Evolutionary conservation across 2,329 filamentous ascomycete species (phyloP).

Genomic region (Gliomastix tumulicola): DNA sequence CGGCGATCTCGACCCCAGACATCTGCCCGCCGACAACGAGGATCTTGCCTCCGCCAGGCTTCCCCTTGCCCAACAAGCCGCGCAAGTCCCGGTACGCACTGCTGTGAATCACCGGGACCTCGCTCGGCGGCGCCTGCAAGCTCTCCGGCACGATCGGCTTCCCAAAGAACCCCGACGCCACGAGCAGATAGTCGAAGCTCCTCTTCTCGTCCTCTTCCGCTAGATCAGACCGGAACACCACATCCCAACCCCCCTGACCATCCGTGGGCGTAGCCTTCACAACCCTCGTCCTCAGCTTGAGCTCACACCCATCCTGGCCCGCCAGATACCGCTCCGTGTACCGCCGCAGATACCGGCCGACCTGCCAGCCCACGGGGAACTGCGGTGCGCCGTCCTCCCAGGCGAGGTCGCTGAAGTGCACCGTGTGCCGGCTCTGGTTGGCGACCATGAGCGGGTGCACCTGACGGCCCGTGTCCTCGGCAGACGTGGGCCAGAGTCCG

Average conservation of each 20-base stretch:
- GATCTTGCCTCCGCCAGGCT: conserved; percentile 48
- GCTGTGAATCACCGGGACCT: conserved; percentile 57
- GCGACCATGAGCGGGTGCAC: conserved; percentile 62
- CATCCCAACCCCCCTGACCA: conserved; percentile 35
- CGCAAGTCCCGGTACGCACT: conserved; percentile 54
- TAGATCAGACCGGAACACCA: conserved; percentile 26
- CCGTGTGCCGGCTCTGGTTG: conserved; percentile 73
- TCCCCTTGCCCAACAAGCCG: conserved; percentile 32
- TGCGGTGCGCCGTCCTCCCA: conserved; percentile 57
- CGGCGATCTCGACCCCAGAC: conserved; percentile 73
- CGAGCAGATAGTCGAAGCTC: conserved; percentile 64
- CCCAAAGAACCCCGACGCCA: conserved; percentile 74
- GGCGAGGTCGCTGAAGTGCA: conserved; percentile 64
- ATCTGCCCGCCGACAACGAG: conserved; percentile 75
- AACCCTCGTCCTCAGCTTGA: conserved; percentile 44
- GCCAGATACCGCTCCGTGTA: conserved; percentile 56
- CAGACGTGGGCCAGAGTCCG: conserved; percentile 65
- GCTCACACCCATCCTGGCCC: conserved; percentile 25
- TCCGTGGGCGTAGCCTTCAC: conserved; percentile 26
- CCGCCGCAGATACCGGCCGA: conserved; percentile 62
- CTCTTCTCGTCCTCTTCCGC: conserved; percentile 31
- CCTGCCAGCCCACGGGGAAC: conserved; percentile 71
- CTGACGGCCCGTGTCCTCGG: conserved; percentile 39
- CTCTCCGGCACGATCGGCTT: conserved; percentile 43
- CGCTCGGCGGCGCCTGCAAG: conserved; percentile 17